phyloP scores from a whole-genome alignment of 2,329 filamentous ascomycete species.

The Laburnicola sp. region DNA sequence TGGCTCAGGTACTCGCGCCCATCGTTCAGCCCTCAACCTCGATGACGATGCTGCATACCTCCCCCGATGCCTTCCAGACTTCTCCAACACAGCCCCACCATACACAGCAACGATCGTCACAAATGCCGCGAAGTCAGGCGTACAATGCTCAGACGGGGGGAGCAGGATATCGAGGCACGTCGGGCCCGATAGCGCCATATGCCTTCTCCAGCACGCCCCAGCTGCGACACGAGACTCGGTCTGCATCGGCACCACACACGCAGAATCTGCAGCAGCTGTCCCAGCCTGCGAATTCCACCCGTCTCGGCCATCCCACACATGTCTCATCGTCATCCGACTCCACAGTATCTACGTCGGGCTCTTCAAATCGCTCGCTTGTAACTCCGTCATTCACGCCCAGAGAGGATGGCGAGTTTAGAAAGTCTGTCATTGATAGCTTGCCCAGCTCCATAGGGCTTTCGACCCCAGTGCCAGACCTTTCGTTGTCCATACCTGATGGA shows the following conservation, averaged over 20 bases:
- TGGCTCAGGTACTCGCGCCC: constrained; percentile 53
- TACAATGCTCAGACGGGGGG: constrained; percentile 48
- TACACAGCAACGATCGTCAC: constrained; percentile 45
- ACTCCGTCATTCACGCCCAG: constrained; percentile 46
- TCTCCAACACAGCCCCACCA: constrained; percentile 42
- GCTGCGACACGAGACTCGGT: constrained; percentile 60
- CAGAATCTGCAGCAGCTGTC: constrained; percentile 41
- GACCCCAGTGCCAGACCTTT: constrained; percentile 57
- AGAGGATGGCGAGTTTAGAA: constrained; percentile 53
- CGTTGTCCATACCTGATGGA: constrained; percentile 58
- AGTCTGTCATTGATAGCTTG: constrained; percentile 40
- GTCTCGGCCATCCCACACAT: constrained; percentile 43
- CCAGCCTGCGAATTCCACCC: constrained; percentile 30
- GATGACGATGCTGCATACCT: no score
- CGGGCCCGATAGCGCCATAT: constrained; percentile 54
- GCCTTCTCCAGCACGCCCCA: constrained; percentile 57
- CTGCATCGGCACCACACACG: constrained; percentile 56
- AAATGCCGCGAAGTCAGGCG: constrained; percentile 48
- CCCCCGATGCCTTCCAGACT: constrained; percentile 53
- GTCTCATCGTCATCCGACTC: constrained; percentile 49
- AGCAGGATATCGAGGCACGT: constrained; percentile 48
- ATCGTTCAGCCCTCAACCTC: constrained; percentile 53
- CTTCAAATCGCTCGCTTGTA: constrained; percentile 53
- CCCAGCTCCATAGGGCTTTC: constrained; percentile 56
- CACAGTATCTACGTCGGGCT: constrained; percentile 53